Base-by-base conservation (phyloP, 495 filamentous ascomycete species). In the Cudoniella acicularis region DNA sequence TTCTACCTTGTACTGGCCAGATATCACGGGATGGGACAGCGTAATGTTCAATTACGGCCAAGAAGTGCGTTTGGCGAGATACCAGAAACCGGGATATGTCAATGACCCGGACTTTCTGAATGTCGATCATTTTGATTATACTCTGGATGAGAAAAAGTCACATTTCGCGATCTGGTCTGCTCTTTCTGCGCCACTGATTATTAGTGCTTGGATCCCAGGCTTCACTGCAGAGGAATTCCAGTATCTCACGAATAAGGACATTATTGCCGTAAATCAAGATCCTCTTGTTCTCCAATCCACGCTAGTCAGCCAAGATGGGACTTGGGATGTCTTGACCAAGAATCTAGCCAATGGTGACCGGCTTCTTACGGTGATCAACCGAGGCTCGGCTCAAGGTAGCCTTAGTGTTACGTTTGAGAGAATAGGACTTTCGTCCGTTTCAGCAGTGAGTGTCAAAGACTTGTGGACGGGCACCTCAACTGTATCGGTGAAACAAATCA, bases 241-340 rank as follows among this genome's bases (percentile, higher is more conserved):
- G 18, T 64, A 64, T 36, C 53, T 79, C 2, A 73, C 67, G 23
- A 79, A 82, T 49, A 66, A 72, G 26, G 79, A 77, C 42, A 70
- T 81, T 11, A 73, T 83, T 23, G 67, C 69, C 0, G 73, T 76
- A 45, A 78, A 78, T 30, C 79, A 83, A 61, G 81, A 84, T 59
- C 50, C 69, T 2, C 55, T 79, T 1, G 79, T 75, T 16, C 64
- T 69, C 4, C 75, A 78, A 54, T 79, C 74, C 13, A 71, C 60
- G 20, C 63, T 68, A n/a, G 58, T 69, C 20, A 64, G 62, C 13
- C 59, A 64, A 48, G 62, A 64, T 23, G 52, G 46, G 3, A 64
- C 47, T 18, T 64, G 49, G 42, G 62, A 64, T 56, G 62, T 64
- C 1, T 45, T 64, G 20, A 60, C 62, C 1, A 64, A 60, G 41